Evolutionary conservation across 306 rosid species (phyloP), one percentile per base, ranked within the genome.

Genomic region (Vigna nakashimae): DNA sequence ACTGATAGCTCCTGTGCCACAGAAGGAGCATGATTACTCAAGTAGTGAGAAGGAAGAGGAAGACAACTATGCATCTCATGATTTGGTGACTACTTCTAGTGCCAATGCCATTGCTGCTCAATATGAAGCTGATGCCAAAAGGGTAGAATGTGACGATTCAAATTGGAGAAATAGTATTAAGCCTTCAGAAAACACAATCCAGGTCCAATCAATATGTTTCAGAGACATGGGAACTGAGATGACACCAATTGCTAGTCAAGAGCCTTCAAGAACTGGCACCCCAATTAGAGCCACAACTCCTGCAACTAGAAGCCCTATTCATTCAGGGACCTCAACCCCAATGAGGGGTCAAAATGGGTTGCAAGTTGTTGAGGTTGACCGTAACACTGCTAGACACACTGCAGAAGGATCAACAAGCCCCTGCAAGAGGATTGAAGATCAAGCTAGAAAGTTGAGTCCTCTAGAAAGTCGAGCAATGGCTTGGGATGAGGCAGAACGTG

Each of bases 161-260:
- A 71, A 88, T 64, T 94, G 97, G 97, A 72, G 90, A 81, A 81
- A 74, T 85, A 90, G 83, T 71, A 90, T 82, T 59, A 90, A 84
- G 85, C 74, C 81, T 10, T 3, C 49, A 60, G 88, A 83, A 10
- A 84, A 73, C 79, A 70, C 89, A 17, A 76, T 79, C 2, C 52
- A 85, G 18, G 83, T 89, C 15, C 86, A 93, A 80, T 88, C 99
- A 14, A 58, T 96, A 76, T 90, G 97, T 75, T 89, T 96, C 49
- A 87, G 99, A 82, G 98, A 96, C 79, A 93, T 93, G 99, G 99
- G 98, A 8, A 96, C 99, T 43, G 98, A 96, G 80, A 96, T 96
- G 99, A 96, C 99, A 22, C 99, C 98, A 7, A 87, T 89, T 79
- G 96, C 98, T 2, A 93, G 97, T 66, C 96, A 88, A 73, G 97